Conservation (phyloP, 495 filamentous ascomycete genomes). For the Rostrohypoxylon terebratum region DNA sequence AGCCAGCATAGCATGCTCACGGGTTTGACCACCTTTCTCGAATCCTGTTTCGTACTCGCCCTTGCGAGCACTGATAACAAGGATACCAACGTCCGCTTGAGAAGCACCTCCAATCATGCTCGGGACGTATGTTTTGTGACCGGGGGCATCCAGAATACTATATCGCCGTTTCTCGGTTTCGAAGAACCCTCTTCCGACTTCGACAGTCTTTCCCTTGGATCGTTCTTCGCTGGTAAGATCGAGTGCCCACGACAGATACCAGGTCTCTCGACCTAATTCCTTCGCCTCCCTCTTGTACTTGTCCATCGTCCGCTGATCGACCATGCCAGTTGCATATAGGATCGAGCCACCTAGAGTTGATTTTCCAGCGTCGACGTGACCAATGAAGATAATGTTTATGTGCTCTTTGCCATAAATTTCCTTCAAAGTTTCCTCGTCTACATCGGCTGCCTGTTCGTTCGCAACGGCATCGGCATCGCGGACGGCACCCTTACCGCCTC, state of each 20-base stretch:
- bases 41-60: conserved; percentile 99
- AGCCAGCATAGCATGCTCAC: conserved; percentile 95
- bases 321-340: conserved; percentile 94
- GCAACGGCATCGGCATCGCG: conserved; percentile 86
- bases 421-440: conserved; percentile 89
- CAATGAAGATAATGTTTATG: conserved; percentile 97
- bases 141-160: conserved; percentile 94
- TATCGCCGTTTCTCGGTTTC: conserved; percentile 90
- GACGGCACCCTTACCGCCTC: conserved; percentile 62
- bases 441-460: conserved; percentile 87
- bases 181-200: conserved; percentile 96
- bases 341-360: conserved; percentile 94
- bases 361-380: conserved; percentile 98
- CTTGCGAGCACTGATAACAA: conserved; percentile 97
- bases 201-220: conserved; percentile 97
- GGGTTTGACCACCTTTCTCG: conserved; percentile 96
- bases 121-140: conserved; percentile 95
- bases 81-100: conserved; percentile 93
- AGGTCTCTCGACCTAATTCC: conserved; percentile 94
- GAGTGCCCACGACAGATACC: conserved; percentile 97
- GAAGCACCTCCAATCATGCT: conserved; percentile 97
- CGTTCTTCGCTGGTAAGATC: conserved; percentile 97
- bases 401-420: conserved; percentile 99
- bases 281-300: conserved; percentile 98
- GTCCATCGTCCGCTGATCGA: conserved; percentile 97